phyloP scores from a whole-genome alignment of 345 rosid species.

The Populus deltoides region DNA sequence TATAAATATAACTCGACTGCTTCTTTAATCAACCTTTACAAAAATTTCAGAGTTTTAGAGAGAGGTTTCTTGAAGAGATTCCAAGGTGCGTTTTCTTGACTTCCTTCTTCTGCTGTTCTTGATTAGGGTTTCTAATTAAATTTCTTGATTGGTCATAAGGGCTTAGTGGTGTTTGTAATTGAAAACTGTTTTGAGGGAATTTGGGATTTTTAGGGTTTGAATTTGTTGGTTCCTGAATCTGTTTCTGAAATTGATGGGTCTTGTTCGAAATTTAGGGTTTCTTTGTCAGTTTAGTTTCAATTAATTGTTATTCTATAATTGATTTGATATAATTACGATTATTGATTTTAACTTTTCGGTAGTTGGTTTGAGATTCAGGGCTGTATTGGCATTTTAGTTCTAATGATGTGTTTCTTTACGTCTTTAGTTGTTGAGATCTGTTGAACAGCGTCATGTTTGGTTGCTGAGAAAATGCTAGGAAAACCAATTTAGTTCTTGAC shows the following conservation, averaged over 20 bases:
- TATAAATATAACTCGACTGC: constrained; percentile 18
- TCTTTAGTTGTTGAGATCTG: background rate
- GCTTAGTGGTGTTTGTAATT: background rate
- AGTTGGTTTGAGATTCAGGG: background rate
- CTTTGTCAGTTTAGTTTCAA: background rate
- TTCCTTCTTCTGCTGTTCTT: background rate
- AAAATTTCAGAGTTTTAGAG: background rate
- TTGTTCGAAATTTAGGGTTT: background rate
- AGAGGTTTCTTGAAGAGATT: background rate
- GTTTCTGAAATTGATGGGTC: background rate
- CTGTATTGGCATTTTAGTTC: background rate
- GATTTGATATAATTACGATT: background rate
- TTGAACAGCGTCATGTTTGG: background rate
- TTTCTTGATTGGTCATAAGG: background rate
- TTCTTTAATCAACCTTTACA: rapidly evolving
- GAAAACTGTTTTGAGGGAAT: background rate
- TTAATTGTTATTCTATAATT: background rate
- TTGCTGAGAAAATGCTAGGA: background rate
- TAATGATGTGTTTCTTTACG: background rate
- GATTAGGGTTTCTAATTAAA: background rate
- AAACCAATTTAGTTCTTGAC: background rate
- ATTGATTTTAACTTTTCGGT: background rate
- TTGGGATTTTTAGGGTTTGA: background rate
- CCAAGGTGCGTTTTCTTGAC: constrained; percentile 19
- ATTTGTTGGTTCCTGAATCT: background rate